Evolutionary conservation across 169 alveolate genomes (phyloP), one percentile per base, ranked within the genome.

Genomic region (Eimeria necatrix): DNA sequence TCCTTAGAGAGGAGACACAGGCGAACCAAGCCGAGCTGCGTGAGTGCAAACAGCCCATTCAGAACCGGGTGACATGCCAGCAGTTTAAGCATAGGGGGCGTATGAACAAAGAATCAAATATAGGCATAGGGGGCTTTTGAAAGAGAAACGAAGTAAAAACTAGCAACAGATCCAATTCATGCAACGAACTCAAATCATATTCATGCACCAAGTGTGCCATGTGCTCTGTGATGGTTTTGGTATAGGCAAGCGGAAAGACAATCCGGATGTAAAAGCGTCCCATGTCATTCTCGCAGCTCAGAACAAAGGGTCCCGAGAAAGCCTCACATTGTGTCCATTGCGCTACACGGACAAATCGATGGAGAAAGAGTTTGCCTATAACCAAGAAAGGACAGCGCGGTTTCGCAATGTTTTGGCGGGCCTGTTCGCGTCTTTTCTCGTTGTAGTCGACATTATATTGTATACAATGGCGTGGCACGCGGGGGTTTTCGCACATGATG

Each of bases 351-450:
- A 85, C 60, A 56, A 48, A 32, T 53, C 41, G 46, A 85, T 85
- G 60, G 93, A 85, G 32, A 60, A 56, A 20, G 93, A 85, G 22
- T 85, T 60, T n/a, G 93, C 32, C 20, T 85, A 12, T 22, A 85
- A 85, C 61, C 64, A 85, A 10, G 46, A 56, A 18, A 53, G 93
- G 22, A 5, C 48, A 32, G 64, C 70, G 32, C 24, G 70, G 3
- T 85, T 32, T 60, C 61, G 93, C n/a, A 85, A 85, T 41, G 56
- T 48, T 5, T 32, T 85, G 56, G 56, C 93, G 41, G 93, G 93
- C 3, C 18, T 48, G 12, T 6, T 41, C 22, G 41, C 76, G 0
- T 12, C 64, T 14, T 59, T 20, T 85, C 32, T 85, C 48, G 7
- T 85, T 26, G 12, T 60, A 20, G 32, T 60, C 14, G 48, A 68